Evolutionary conservation across 1,139 yeast species (phyloP).

Genomic region (Scheffersomyces quercinus): DNA sequence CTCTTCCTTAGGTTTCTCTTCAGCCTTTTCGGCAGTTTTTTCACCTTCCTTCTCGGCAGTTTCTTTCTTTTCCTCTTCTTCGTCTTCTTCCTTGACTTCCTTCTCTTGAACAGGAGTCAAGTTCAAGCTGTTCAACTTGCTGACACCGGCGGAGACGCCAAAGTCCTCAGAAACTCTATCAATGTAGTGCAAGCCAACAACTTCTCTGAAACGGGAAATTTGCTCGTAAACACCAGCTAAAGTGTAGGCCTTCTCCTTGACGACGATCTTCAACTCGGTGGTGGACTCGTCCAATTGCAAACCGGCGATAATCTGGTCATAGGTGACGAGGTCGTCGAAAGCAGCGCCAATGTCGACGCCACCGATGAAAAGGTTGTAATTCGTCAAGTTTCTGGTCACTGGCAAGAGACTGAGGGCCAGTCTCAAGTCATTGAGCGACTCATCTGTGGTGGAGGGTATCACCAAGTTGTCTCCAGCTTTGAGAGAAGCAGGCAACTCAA

Average conservation of each 20-base stretch:
- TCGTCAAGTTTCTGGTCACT: constrained; percentile 59
- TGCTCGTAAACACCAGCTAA: constrained; percentile 42
- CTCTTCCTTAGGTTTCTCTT: constrained; percentile 7
- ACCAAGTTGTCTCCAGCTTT: constrained; percentile 24
- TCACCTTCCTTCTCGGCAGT: constrained; percentile 10
- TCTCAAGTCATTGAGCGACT: constrained; percentile 58
- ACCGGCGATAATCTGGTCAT: constrained; percentile 29
- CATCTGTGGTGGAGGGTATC: constrained; percentile 37
- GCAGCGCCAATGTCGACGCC: constrained; percentile 33
- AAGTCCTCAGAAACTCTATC: constrained; percentile 30
- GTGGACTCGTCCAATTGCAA: constrained; percentile 20
- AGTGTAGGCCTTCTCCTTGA: constrained; percentile 39
- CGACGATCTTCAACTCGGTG: constrained; percentile 19
- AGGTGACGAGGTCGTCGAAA: constrained; percentile 36
- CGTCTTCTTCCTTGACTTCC: constrained; percentile 7
- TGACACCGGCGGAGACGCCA: constrained; percentile 21
- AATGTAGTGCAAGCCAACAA: constrained; percentile 44
- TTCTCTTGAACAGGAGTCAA: constrained; percentile 24
- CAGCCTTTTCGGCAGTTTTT: constrained; percentile 4
- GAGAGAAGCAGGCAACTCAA: constrained; percentile 35
- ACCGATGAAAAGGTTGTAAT: constrained; percentile 50
- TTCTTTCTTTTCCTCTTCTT: constrained; percentile 4
- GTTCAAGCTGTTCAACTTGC: constrained; percentile 29
- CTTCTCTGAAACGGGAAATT: constrained; percentile 43
- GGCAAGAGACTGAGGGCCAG: constrained; percentile 58